phyloP scores from a whole-genome alignment of 1,139 yeast species.

The Suhomyces ambrosiae region DNA sequence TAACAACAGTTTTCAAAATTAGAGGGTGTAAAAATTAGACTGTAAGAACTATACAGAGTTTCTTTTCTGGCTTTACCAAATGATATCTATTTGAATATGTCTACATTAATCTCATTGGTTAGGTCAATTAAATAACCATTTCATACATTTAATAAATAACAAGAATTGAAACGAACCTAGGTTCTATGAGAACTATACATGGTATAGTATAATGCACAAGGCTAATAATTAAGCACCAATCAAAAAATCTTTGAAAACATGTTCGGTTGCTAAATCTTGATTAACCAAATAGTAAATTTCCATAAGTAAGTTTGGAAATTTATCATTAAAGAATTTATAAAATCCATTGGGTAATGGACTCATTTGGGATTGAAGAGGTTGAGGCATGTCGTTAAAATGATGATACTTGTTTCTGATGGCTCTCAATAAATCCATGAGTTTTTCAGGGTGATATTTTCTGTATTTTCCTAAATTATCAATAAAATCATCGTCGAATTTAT shows the following conservation, averaged over 20 bases:
- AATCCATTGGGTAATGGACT: constrained; percentile 85
- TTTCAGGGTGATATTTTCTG: constrained; percentile 79
- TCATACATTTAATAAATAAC: neutral
- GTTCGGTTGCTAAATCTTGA: constrained; percentile 60
- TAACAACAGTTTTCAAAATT: no score
- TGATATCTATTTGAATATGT: no score
- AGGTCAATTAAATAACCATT: no score
- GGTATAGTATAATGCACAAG: constrained; percentile 1
- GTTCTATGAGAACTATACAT: constrained; percentile 7
- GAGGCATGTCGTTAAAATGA: constrained; percentile 89
- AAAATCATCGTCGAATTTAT: constrained; percentile 67
- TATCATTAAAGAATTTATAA: constrained; percentile 67
- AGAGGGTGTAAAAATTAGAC: no score
- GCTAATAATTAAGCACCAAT: constrained; percentile 21
- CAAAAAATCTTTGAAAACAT: constrained; percentile 55
- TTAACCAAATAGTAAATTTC: constrained; percentile 69
- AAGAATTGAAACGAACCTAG: constrained; percentile 9
- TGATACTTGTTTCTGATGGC: constrained; percentile 91
- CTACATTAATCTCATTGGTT: no score
- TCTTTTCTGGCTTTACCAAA: no score
- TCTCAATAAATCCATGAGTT: constrained; percentile 79
- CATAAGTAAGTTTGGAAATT: constrained; percentile 80
- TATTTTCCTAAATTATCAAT: constrained; percentile 86
- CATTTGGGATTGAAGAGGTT: constrained; percentile 57
- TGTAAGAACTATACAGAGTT: no score